Base-by-base conservation (phyloP, 345 rosid genomes). In the Pistacia vera region DNA sequence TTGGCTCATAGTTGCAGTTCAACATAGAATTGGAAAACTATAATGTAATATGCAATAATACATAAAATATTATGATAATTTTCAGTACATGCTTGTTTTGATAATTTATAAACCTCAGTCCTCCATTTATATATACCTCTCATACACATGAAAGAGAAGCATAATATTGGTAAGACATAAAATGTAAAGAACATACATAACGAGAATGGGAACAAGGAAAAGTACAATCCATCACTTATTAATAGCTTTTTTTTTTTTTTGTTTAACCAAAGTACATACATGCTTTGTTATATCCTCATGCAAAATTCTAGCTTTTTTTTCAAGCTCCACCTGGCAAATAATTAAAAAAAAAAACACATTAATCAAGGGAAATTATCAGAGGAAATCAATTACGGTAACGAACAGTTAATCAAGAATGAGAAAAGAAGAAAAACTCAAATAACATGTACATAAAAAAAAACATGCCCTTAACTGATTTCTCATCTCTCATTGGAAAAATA, bases 251-350 rank as follows among this genome's bases (percentile, higher is more conserved):
- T 25, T 25, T 25, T 61, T 63, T 13, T 52, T 69, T 57, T 78
- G 60, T 49, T 8, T 63, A 63, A 59, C 46, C 35, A 28, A 64
- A 72, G 54, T 79, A 85, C 95, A 71, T 90, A 92, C 98, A 77
- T 93, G 92, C 71, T 90, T 95, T 60, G 90, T 92, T 79, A 88
- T 79, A 77, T 91, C 95, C 74, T 84, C 87, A 71, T 95, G 97
- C 79, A 92, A 86, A 52, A 75, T 80, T 67, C 49, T 86, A 71
- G 81, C 88, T 79, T 91, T 92, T 76, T 81, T 86, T 89, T 91
- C 90, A 65, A 91, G 81, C 77, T 91, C 97, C 79, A 79, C 90
- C 98, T 91, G 73, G 73, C 48, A 79, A 73, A 68, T 41, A 41
- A 41, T 41, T 41, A 0, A 51, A 70, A 83, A 75, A 75, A 25